A percentile compares a stretch with the other conserved stretches of the same genome.
phyloP scores from a whole-genome alignment of 768 basidiomycete genomes.

The Suillus brevipes region DNA sequence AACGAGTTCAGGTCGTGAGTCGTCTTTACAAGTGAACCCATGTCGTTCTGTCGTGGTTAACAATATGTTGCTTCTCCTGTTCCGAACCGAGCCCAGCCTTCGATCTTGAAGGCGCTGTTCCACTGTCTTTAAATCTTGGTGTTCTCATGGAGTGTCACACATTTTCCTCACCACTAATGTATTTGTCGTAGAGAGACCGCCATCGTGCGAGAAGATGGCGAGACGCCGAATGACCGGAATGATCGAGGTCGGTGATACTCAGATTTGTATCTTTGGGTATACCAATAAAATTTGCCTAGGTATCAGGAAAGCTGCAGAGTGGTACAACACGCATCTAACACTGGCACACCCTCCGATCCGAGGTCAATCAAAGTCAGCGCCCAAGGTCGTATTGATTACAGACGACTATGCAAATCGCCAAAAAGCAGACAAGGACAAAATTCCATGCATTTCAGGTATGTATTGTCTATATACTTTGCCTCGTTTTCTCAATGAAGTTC shows the following conservation, averaged over 20 bases:
- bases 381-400: slow-evolving; percentile 78
- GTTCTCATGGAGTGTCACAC: neutral
- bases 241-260: slow-evolving; percentile 69
- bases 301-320: slow-evolving; percentile 82
- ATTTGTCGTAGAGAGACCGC: slow-evolving; percentile 66
- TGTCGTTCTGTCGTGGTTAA: neutral
- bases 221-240: slow-evolving; percentile 91
- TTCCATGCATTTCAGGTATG: slow-evolving; percentile 64
- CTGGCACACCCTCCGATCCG: slow-evolving; percentile 52
- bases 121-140: neutral
- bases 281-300: slow-evolving; percentile 44
- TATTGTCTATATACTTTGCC: neutral
- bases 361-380: slow-evolving; percentile 42
- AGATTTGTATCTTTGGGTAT: slow-evolving; percentile 1
- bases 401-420: slow-evolving; percentile 85
- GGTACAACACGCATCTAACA: slow-evolving; percentile 80
- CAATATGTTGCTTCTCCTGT: neutral
- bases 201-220: slow-evolving; percentile 70
- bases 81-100: neutral
- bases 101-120: neutral
- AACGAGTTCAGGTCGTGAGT: slow-evolving; percentile 83
- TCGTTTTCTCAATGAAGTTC: neutral
- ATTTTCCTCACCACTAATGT: neutral
- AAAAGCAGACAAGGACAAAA: slow-evolving; percentile 67
- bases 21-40: too few relatives aligned